Base-by-base conservation (phyloP, 805 yeast genomes). In the Teunomyces aglyptinius region DNA sequence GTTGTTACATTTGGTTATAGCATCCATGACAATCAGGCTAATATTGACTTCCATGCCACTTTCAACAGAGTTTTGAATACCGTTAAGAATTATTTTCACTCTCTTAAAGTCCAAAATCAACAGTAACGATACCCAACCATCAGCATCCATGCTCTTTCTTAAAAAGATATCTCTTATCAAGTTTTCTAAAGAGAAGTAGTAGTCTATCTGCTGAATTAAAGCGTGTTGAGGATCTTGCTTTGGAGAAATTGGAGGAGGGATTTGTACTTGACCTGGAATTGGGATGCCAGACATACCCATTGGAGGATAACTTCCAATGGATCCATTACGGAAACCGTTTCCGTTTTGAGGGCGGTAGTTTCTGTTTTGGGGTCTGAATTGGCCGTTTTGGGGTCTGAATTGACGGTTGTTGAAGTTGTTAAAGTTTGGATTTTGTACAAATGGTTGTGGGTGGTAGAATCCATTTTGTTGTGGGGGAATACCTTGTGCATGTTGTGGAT, bases 181-280 rank as follows among this genome's bases (percentile, higher is more conserved):
- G 67, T 94, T 94, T 57, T 89, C 96, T 43, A 83, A 75, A 26
- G 95, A 85, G 70, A 94, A 87, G 67, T 94, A 94, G 73, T 94
- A 94, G 62, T 89, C 94, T 44, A 92, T 73, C 73, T 91, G 98
- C 49, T 69, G 65, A 52, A 62, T 63, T 55, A 72, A 72, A 31
- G 77, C 77, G 52, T 66, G 66, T 49, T 63, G 65, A 26, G 76
- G 77, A 49, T 71, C 71, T 55, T 72, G 76, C 55, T 72, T 69
- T 16, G 76, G 76, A 40, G 75, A 70, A 51, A 72, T 72, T 45
- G 77, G 76, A 19, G 77, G 77, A 15, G 77, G 76, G 20, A 70
- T 67, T 47, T 61, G 68, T 27, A 58, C 59, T 46, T 55, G 64
- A 4, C 47, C 45, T 41, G 67, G 64, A 18, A 32, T 11, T 13